Base-by-base conservation (phyloP, 2,329 filamentous ascomycete species). In the Scytalidium lignicola region DNA sequence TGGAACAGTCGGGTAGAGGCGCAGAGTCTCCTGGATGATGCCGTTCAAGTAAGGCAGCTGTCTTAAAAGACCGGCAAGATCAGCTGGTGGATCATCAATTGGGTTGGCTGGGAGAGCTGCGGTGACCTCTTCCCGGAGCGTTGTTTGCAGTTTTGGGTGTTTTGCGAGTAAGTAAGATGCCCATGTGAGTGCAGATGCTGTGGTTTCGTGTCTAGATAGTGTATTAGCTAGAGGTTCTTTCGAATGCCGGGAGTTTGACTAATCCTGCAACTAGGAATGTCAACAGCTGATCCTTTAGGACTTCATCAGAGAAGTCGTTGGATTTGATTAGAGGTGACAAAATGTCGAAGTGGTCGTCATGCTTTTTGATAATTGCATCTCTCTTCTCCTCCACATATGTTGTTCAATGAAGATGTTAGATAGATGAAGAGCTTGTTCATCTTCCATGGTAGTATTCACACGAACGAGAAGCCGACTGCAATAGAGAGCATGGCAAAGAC, bases 211-310 rank as follows among this genome's bases (percentile, higher is more conserved):
- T 26, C 83, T 83, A 37, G 8, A n/a, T n/a, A 17, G 5, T 37
- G 5, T 17, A 37, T 37, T 37, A 37, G 32, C 32, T 13, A n/a
- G 15, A 4, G 4, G 15, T 37, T 17, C 32, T 37, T 37, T 8
- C 32, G 15, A n/a, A 37, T 5, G 7, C 26, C 13, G n/a, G 15
- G 32, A 5, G n/a, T 17, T 37, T 37, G 32, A 17, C 32, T n/a
- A 40, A 49, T 40, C 46, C 48, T 0, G 88, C 88, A 1, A 84
- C 85, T 4, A 92, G 78, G 70, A 92, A 91, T 0, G 87, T 92
- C 86, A 92, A 91, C 63, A 91, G 78, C 67, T 93, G 88, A 64
- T 91, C 85, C 26, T 88, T 79, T 17, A 93, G 76, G 52, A 88
- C 81, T 41, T 88, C 84, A 52, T 92, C 86, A n/a, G 70, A 77